Evolutionary conservation across 768 basidiomycete species (phyloP).

Genomic region (Termitomyces sp.): DNA sequence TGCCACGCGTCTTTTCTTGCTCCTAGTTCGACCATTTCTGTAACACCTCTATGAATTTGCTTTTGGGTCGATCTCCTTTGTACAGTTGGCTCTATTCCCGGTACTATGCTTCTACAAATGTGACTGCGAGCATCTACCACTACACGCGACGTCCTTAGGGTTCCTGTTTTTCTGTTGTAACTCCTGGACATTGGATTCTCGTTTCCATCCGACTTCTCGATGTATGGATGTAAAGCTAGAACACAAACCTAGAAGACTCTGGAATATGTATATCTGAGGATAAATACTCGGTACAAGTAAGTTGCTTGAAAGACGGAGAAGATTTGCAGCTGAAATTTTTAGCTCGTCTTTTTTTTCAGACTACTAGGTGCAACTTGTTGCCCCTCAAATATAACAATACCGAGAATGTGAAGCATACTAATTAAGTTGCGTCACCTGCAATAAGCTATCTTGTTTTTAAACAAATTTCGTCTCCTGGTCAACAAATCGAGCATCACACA

Average conservation of each 20-base stretch:
- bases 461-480: neutral
- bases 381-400: neutral
- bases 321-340: neutral
- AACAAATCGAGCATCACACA: neutral
- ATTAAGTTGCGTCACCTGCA: neutral
- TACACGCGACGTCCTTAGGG: neutral
- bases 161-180: neutral
- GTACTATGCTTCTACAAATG: neutral
- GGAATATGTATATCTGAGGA: neutral
- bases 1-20: neutral
- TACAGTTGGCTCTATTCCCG: neutral
- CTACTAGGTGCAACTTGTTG: neutral
- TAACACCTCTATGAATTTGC: neutral
- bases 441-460: neutral
- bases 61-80: neutral
- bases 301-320: neutral
- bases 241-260: neutral
- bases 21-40: neutral
- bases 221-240: neutral
- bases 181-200: neutral
- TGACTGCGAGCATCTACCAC: neutral
- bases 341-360: neutral
- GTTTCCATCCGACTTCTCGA: neutral
- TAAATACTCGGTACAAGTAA: neutral
- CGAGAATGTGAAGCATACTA: neutral